Evolutionary conservation across 768 basidiomycete species (phyloP).

Genomic region (Gyrodon lividus): DNA sequence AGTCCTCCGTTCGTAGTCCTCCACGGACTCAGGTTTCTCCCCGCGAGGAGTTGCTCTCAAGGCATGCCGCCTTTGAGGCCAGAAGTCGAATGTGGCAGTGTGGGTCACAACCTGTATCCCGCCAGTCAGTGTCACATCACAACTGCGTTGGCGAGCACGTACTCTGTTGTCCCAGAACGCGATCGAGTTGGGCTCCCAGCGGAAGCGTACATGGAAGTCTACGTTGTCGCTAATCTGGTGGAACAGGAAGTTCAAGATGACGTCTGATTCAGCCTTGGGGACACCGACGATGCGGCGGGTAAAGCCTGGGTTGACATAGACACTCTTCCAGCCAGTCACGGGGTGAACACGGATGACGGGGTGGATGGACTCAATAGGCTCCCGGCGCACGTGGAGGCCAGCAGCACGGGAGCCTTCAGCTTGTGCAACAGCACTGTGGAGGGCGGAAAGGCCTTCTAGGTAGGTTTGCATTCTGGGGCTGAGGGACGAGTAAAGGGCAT

Average conservation of each 20-base stretch:
- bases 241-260: constrained; percentile 68
- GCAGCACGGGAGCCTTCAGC: constrained; percentile 72
- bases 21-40: constrained; percentile 74
- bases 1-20: constrained; percentile 59
- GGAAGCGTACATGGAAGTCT: constrained; percentile 75
- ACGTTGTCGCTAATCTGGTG: constrained; percentile 66
- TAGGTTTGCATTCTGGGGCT: constrained; percentile 75
- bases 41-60: constrained; percentile 80
- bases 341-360: constrained; percentile 85
- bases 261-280: constrained; percentile 81
- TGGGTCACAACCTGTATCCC: constrained; percentile 62
- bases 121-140: constrained; percentile 1
- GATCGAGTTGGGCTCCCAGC: constrained; percentile 72
- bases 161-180: constrained; percentile 91
- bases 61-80: constrained; percentile 74
- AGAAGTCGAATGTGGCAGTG: constrained; percentile 81
- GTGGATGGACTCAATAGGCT: constrained; percentile 68
- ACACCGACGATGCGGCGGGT: constrained; percentile 76
- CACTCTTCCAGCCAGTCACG: constrained; percentile 78
- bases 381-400: constrained; percentile 66
- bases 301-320: constrained; percentile 85
- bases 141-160: constrained; percentile 10
- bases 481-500: constrained; percentile 80
- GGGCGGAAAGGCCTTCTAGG: constrained; percentile 67
- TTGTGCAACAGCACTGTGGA: constrained; percentile 77